Evolutionary conservation across 768 basidiomycete species (phyloP).

Genomic region (Daedaleopsis sinensis): DNA sequence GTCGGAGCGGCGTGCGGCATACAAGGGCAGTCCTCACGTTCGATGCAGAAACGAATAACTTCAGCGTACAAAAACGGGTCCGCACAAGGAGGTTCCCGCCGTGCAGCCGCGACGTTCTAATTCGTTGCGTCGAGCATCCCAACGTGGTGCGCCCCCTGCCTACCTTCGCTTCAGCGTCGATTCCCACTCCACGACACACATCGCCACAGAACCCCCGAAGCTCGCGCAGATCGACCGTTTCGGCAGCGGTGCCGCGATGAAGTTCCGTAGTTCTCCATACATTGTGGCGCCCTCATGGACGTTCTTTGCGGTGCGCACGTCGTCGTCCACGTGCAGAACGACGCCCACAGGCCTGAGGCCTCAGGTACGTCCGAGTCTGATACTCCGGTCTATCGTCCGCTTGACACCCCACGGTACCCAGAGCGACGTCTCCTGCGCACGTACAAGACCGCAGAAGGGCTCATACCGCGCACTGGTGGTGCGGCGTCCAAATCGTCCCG

Average conservation of each 20-base stretch:
- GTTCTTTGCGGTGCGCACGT: conserved; percentile 87
- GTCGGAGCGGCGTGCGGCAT: conserved; percentile 59
- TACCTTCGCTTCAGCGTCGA: neutral
- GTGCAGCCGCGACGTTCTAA: conserved; percentile 96
- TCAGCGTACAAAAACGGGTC: conserved; percentile 84
- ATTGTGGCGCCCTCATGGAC: conserved; percentile 76
- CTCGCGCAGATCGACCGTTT: conserved; percentile 98
- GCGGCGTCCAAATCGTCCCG: too few species aligned
- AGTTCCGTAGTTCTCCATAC: conserved; percentile 85
- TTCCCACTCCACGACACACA: conserved; percentile 32
- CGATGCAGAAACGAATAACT: conserved; percentile 79
- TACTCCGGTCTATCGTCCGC: too few species aligned
- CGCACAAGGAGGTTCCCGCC: conserved; percentile 94
- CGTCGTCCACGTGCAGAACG: conserved; percentile 83
- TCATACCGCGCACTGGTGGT: too few species aligned
- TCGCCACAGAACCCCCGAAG: conserved; percentile 74
- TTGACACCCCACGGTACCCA: too few species aligned
- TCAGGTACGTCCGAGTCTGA: too few species aligned
- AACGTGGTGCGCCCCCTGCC: conserved; percentile 54
- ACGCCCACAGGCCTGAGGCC: too few species aligned
- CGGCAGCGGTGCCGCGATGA: conserved; percentile 93
- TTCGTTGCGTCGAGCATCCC: conserved; percentile 84
- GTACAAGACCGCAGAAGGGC: too few species aligned
- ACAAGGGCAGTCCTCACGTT: conserved; percentile 74
- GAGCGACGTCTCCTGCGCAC: too few species aligned